Evolutionary conservation across 108 stramenopile genomes (phyloP).

Genomic region (Nannochloropsis oceanica): DNA sequence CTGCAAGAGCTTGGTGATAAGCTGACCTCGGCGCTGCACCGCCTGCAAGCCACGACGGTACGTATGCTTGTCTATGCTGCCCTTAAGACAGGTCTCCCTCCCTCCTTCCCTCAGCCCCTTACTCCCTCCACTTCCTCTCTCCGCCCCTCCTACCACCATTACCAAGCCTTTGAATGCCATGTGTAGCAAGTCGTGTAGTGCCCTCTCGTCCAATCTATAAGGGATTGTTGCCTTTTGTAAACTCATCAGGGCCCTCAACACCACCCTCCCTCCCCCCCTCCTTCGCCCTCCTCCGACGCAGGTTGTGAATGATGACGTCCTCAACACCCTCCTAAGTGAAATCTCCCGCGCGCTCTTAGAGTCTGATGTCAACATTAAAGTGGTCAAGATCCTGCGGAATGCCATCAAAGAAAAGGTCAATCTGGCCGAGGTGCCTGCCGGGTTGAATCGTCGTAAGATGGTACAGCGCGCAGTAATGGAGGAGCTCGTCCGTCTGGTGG

Average conservation of each 20-base stretch:
- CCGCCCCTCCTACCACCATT: conserved; percentile 30
- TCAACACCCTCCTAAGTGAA: conserved; percentile 44
- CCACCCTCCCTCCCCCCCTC: no score
- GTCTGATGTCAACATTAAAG: conserved; percentile 81
- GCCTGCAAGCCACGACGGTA: conserved; percentile 52
- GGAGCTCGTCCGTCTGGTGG: conserved; percentile 63
- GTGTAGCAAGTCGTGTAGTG: background rate
- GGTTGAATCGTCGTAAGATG: conserved; percentile 26
- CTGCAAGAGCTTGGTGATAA: conserved; percentile 81
- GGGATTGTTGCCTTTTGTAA: background rate
- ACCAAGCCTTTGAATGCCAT: background rate
- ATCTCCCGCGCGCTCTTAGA: conserved; percentile 74
- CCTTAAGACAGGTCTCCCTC: background rate
- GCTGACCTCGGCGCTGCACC: conserved; percentile 68
- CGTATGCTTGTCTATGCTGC: background rate
- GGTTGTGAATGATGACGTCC: background rate
- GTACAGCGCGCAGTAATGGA: conserved; percentile 83
- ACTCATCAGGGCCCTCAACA: no score
- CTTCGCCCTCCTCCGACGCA: background rate
- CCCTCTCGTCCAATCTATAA: background rate
- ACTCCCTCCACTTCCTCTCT: conserved; percentile 61
- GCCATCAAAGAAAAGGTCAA: conserved; percentile 5
- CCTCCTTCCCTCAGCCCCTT: conserved; percentile 18
- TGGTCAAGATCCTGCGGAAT: conserved; percentile 31
- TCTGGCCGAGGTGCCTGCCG: conserved; percentile 18